Base-by-base conservation (phyloP, 306 rosid genomes). In the Castanea sativa region DNA sequence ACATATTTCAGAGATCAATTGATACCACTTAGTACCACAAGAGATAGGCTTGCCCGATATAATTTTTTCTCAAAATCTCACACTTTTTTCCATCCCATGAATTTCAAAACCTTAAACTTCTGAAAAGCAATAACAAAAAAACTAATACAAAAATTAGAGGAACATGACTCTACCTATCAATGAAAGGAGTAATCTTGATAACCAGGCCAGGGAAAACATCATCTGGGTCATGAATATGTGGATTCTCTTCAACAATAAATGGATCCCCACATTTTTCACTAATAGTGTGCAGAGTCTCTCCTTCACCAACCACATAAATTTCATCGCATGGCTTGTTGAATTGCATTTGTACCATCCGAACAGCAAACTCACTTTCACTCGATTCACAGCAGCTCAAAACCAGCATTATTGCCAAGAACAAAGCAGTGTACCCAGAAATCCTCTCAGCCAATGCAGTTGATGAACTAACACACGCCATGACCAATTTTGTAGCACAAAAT, bases 161-260 rank as follows among this genome's bases (percentile, higher is more conserved):
- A 68, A 20, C 4, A 4, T 27, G 15, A 23, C 8, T 14, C 13
- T 69, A 65, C 65, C 76, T 77, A 58, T 49, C 5, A 2, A 77
- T 73, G 61, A 89, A 91, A 80, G 97, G 91, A 58, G 84, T 90
- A 73, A 93, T 88, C 91, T 88, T 90, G 83, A 93, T 91, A 21
- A 93, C 91, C 11, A 93, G 82, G 61, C 97, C 98, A 55, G 97
- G 98, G 78, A 88, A 93, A 71, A 93, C 92, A 79, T 91, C 94
- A 72, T 91, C 97, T 0, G 93, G 91, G 70, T 93, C 98, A 58
- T 93, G 88, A 19, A 93, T 91, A 68, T 91, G 97, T 15, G 97
- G 98, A 83, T 93, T 93, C 67, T 91, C 91, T 76, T 93, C 92
- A 55, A 93, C 89, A 73, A 93, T 91, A 57, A 72, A 91, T 5